phyloP scores from a whole-genome alignment of 73 alveolate genomes.

The Effrenium voratum region DNA sequence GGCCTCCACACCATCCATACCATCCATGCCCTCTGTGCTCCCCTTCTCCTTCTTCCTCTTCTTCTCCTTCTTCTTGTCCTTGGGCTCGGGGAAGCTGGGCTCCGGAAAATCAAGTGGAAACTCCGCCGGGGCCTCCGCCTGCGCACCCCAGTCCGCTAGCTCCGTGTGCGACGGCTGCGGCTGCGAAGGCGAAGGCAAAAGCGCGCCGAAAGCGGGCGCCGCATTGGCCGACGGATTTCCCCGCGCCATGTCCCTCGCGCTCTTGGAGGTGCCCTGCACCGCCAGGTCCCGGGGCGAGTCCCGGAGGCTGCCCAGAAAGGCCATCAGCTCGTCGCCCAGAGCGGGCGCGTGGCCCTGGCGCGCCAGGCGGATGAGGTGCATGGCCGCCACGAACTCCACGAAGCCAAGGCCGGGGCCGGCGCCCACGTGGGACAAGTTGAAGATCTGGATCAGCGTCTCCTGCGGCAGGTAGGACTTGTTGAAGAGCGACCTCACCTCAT shows the following conservation, averaged over 20 bases:
- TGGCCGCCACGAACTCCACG: constrained; percentile 70
- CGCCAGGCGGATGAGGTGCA: constrained; percentile 70
- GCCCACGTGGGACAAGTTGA: constrained; percentile 29
- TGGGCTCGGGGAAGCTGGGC: too few species aligned
- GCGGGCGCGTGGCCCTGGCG: constrained; percentile 45
- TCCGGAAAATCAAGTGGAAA: too few species aligned
- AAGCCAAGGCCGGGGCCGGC: constrained; percentile 25
- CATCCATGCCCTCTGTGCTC: not conserved
- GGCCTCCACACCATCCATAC: too few species aligned
- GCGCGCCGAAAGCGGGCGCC: not conserved
- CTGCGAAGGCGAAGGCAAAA: not conserved
- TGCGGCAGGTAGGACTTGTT: constrained; percentile 39
- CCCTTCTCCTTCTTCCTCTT: not conserved
- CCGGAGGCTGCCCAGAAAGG: constrained; percentile 37
- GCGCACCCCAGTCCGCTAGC: too few species aligned
- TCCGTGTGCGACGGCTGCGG: not conserved
- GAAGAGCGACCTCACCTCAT: constrained; percentile 16
- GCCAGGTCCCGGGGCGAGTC: constrained; percentile 50
- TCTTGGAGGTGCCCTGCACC: constrained; percentile 26
- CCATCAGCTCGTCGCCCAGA: constrained; percentile 12
- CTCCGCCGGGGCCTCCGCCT: too few species aligned
- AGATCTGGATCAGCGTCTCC: constrained; percentile 1
- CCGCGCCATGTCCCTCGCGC: constrained; percentile 38
- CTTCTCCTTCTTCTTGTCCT: not conserved
- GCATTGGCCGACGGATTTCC: not conserved